These are phyloP conservation scores for Selaginella moellendorffii DNA, from an alignment of 75 land plant species.

Conservation along the genomic window DNA sequence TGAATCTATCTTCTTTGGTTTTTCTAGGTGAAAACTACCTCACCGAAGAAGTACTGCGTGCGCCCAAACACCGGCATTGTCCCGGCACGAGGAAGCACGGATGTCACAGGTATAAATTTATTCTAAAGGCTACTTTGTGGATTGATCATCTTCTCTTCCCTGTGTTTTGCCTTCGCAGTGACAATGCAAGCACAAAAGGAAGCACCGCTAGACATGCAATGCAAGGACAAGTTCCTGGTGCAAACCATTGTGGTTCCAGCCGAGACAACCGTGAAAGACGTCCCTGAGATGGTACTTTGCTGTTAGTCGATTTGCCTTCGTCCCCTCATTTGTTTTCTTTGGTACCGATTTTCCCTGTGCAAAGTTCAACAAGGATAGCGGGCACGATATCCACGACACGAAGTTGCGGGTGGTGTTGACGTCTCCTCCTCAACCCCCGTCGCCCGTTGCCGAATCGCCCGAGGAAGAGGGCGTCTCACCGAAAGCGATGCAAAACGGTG, in stretches of 20 bases:
- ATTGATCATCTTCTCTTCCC: too few relatives aligned
- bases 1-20: neutral
- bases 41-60: constrained; percentile 9
- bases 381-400: constrained; percentile 50
- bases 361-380: constrained; percentile 66
- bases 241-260: constrained; percentile 54
- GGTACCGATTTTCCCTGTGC: neutral
- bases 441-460: constrained; percentile 61
- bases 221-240: constrained; percentile 85
- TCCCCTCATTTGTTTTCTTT: neutral
- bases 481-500: constrained; percentile 11
- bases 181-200: constrained; percentile 82
- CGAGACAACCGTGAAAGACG: constrained; percentile 39
- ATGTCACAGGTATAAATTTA: constrained; percentile 3
- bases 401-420: constrained; percentile 62
- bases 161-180: constrained; percentile 35
- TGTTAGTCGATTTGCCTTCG: neutral
- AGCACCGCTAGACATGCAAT: constrained; percentile 65
- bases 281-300: constrained; percentile 50
- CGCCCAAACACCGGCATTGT: constrained; percentile 8
- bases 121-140: too few relatives aligned
- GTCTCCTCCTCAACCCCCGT: constrained; percentile 77
- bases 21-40: constrained; percentile 4
- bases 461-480: constrained; percentile 37
- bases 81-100: neutral